Base-by-base conservation (phyloP, 352 stramenopile genomes). In the Globisporangium paroecandrum region DNA sequence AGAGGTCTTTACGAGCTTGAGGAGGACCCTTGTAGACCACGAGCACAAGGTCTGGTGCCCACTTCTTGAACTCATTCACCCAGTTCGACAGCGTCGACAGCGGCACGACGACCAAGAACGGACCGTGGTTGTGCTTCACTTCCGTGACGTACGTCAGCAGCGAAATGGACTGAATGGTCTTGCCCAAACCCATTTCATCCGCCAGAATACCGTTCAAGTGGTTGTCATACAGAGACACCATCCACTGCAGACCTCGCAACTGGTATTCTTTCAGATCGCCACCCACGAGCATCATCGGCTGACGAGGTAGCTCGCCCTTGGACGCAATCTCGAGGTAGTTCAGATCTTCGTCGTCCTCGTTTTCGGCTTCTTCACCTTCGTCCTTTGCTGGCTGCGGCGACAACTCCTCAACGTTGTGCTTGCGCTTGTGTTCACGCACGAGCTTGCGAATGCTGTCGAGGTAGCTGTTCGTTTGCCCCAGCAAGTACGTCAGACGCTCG, bases 201-300 rank as follows among this genome's bases (percentile, higher is more conserved):
- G 98, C 98, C 46, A 99, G 75, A 69, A 99, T 99, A 32, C 98
- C 97, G 79, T 99, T 99, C 56, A 99, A 77, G 56, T 98, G 95
- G 71, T 99, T 99, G 70, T 99, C 90, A 59, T 99, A 98, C 32
- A 99, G 83, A 38, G 97, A 96, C 53, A 99, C 98, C 96, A 99
- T 99, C 98, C 98, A 99, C 77, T 99, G 99, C 53, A 99, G 77
- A 22, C 97, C 97, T 64, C 98, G 96, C 54, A 99, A 65, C 78
- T 99, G 98, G 73, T 99, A 99, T 59, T 98, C 88, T 65, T 99
- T 98, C 64, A 99, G 73, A 58, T 94, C 89, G 5, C 97, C 97
- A 72, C 96, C 96, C 57, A 98, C 95, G 29, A 99, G 97, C 85
- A 97, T 98, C 66, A 89, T 85, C 0, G 97, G 97, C 83, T 99